Conservation (phyloP, 345 rosid species). For the Gossypium mustelinum region DNA sequence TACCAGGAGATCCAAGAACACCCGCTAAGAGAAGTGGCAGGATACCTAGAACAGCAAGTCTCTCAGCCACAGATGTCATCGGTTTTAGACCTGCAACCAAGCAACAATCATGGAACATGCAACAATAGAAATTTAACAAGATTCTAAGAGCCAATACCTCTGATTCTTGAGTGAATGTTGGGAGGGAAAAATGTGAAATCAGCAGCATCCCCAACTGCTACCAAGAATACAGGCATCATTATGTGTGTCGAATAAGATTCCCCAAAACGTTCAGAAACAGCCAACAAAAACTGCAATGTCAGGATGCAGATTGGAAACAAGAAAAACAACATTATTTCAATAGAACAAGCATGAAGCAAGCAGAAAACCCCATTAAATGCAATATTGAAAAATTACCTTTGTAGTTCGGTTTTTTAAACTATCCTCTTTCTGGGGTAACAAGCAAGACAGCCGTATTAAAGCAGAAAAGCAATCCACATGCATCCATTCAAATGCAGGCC, state of each 20-base stretch:
- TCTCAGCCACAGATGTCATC: conserved; percentile 67
- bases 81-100: conserved; percentile 74
- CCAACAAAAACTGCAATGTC: conserved; percentile 70
- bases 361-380: conserved; percentile 3
- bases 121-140: conserved; percentile 2
- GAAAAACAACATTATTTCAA: conserved; percentile 12
- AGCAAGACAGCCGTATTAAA: conserved; percentile 69
- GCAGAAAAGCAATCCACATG: conserved; percentile 84
- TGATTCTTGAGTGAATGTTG: conserved; percentile 51
- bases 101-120: conserved; percentile 21
- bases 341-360: background rate
- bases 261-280: conserved; percentile 68
- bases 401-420: conserved; percentile 72
- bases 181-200: conserved; percentile 67
- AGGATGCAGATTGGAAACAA: conserved; percentile 22
- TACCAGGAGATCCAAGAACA: conserved; percentile 83
- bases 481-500: conserved; percentile 96
- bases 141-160: conserved; percentile 40
- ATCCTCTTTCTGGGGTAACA: conserved; percentile 89
- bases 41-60: conserved; percentile 69
- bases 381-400: conserved; percentile 46
- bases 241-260: conserved; percentile 72
- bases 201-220: conserved; percentile 79
- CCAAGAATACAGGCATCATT: conserved; percentile 80
- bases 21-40: conserved; percentile 91